Evolutionary conservation across 2,329 filamentous ascomycete genomes (phyloP).

Genomic region (Penicillium vulpinum): DNA sequence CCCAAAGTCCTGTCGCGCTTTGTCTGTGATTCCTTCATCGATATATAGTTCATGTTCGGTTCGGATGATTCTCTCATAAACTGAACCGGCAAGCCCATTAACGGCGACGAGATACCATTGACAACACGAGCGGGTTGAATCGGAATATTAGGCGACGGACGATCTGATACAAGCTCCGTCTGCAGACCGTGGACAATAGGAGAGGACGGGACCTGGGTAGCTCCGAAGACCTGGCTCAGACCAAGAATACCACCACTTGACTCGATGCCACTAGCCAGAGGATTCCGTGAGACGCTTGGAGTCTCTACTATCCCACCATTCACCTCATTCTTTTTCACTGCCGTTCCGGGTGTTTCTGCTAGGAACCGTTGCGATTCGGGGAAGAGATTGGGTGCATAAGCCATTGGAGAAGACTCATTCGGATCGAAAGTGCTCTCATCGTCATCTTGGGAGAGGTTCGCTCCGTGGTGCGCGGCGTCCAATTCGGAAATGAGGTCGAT

Average conservation of each 20-base stretch:
- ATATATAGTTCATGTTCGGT: conserved; percentile 46
- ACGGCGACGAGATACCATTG: conserved; percentile 41
- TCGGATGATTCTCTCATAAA: conserved; percentile 42
- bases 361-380: conserved; percentile 51
- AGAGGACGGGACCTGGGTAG: conserved; percentile 51
- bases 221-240: conserved; percentile 51
- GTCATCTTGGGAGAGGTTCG: conserved; percentile 51
- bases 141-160: conserved; percentile 52
- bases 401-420: conserved; percentile 40
- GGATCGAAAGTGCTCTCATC: conserved; percentile 36
- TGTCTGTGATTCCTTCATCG: conserved; percentile 49
- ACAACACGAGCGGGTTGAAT: conserved; percentile 41
- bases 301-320: conserved; percentile 34
- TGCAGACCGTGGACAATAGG: conserved; percentile 41
- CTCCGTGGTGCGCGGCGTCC: conserved; percentile 26
- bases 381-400: conserved; percentile 42
- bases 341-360: conserved; percentile 43
- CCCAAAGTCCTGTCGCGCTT: conserved; percentile 37
- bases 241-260: conserved; percentile 45
- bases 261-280: conserved; percentile 39
- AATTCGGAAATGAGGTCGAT: conserved; percentile 45
- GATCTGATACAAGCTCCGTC: conserved; percentile 45
- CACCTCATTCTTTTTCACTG: conserved; percentile 35
- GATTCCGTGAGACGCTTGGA: conserved; percentile 46
- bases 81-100: conserved; percentile 32